Evolutionary conservation across 1,284 basidiomycete genomes (phyloP), one percentile per base, ranked within the genome.

Genomic region (Apiotrichum gamsii): DNA sequence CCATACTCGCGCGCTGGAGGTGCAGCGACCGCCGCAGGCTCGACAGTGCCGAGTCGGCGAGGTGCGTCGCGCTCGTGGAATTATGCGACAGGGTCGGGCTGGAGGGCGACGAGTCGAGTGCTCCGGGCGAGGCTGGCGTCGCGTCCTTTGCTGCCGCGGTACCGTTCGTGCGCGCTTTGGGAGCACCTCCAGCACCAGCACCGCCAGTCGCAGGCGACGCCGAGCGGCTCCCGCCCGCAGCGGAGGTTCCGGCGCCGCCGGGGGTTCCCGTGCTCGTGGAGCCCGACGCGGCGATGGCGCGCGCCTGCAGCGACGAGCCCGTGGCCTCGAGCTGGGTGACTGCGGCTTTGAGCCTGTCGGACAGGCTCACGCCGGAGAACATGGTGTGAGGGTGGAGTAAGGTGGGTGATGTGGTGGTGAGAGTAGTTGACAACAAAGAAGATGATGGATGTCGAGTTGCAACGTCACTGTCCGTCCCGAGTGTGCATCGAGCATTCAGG

Each of bases 281-380:
- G 25, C 25, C 25, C 8, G 25, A 28, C 25, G 25, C 25, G 20
- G 36, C 36, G 14, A 62, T 33, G 10, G 64, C 63, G 14, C 60
- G 55, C 25, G 58, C 56, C 47, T 69, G 67, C 6, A 69, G 60
- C 24, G 47, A 47, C 11, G 39, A 35, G 19, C 53, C 53, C 11
- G 64, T 63, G 16, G 60, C 58, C 47, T 70, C 68, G 37, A 70
- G 53, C 39, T 57, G 50, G 24, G 63, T 69, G 32, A 67, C 68
- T 10, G 63, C 63, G 10, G 65, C 67, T 47, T 69, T 69, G 37
- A 70, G 60, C 25, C 67, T 54, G 50, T 70, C 69, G 21, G 60
- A 57, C 21, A 69, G 58, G 42, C 52, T 44, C 25, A 45, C 47
- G 56, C 39, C 56, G 51, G 47, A 57, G 56, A 67, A 65, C 63